Conservation (phyloP, 148 eudicot species). For the Nepenthes gracilis region DNA sequence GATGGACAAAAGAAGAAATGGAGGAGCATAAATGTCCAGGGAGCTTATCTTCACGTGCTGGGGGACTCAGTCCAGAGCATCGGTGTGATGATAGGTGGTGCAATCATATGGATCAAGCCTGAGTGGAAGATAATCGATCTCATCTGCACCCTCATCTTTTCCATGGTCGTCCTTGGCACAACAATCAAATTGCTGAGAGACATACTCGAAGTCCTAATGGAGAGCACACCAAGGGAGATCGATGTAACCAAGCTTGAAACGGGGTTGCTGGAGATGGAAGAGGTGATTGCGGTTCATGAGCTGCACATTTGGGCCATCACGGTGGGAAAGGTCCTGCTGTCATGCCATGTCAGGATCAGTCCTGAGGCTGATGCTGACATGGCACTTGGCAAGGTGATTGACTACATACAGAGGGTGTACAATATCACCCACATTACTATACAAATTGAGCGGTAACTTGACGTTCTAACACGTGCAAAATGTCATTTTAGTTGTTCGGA, state of each 20-base stretch:
- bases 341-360: conserved; percentile 78
- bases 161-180: conserved; percentile 62
- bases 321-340: conserved; percentile 71
- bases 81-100: conserved; percentile 97
- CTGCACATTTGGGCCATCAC: conserved; percentile 97
- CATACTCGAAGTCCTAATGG: conserved; percentile 87
- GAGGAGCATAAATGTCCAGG: conserved; percentile 69
- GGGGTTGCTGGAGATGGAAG: conserved; percentile 69
- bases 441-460: conserved; percentile 61
- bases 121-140: conserved; percentile 87
- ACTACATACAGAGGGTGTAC: conserved; percentile 63
- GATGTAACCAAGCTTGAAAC: conserved; percentile 72
- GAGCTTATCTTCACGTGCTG: conserved; percentile 89
- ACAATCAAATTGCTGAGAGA: conserved; percentile 72
- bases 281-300: conserved; percentile 83
- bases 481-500: no score
- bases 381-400: conserved; percentile 78
- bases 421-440: conserved; percentile 90
- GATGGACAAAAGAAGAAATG: conserved; percentile 22
- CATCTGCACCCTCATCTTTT: conserved; percentile 82
- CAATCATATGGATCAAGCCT: conserved; percentile 79
- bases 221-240: conserved; percentile 92
- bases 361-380: conserved; percentile 79
- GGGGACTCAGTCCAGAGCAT: conserved; percentile 93
- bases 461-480: no score